Evolutionary conservation across 129 eudicot genomes (phyloP).

Genomic region (Arctium lappa): DNA sequence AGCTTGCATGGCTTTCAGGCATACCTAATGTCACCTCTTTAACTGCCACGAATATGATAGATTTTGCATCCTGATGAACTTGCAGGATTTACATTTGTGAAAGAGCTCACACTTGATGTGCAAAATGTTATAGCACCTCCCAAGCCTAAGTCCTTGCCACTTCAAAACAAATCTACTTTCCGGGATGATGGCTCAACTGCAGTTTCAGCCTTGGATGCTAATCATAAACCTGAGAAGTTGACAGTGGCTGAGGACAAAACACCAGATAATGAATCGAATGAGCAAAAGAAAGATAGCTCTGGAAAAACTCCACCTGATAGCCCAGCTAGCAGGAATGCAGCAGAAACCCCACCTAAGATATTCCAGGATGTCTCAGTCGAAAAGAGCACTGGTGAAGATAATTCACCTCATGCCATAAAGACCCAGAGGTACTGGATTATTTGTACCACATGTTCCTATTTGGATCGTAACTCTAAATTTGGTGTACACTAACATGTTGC

Average conservation of each 20-base stretch:
- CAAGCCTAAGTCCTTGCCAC: conserved; percentile 45
- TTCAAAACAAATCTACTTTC: conserved; percentile 36
- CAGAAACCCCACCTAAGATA: conserved; percentile 49
- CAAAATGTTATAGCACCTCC: conserved; percentile 89
- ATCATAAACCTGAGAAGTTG: conserved; percentile 31
- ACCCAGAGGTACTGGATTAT: conserved; percentile 38
- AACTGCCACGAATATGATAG: not conserved
- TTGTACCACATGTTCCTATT: not conserved
- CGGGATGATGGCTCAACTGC: conserved; percentile 16
- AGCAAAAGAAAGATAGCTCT: conserved; percentile 24
- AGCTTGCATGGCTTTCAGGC: not conserved
- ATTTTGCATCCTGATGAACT: not conserved
- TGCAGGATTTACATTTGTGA: conserved; percentile 74
- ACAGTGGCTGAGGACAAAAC: conserved; percentile 13
- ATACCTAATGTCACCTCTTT: not conserved
- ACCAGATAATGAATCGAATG: conserved; percentile 33
- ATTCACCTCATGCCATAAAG: conserved; percentile 57
- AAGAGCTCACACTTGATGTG: conserved; percentile 90
- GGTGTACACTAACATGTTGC: not conserved
- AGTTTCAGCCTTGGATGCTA: conserved; percentile 36
- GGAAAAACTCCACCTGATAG: conserved; percentile 60
- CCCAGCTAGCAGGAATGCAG: conserved; percentile 50
- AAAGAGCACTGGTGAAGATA: conserved; percentile 38
- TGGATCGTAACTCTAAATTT: not conserved
- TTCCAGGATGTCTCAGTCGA: conserved; percentile 26